Evolutionary conservation across 371 early-diverging fungal genomes (phyloP).

Genomic region (Apophysomyces elegans): DNA sequence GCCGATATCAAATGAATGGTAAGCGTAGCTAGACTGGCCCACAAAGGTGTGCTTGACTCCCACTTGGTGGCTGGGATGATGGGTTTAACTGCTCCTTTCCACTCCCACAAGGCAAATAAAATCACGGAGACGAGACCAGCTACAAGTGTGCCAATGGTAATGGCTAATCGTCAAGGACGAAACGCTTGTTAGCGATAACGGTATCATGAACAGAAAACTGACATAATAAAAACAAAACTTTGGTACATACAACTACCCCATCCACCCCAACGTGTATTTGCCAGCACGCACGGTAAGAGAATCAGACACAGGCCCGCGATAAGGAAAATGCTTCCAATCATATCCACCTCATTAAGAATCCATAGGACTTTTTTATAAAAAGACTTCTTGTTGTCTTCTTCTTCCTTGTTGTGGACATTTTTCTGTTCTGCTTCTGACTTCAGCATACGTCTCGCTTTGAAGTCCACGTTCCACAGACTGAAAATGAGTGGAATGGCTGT

Average conservation of each 20-base stretch:
- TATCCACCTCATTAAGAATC: constrained; percentile 43
- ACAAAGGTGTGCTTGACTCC: constrained; percentile 46
- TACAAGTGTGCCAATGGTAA: constrained; percentile 19
- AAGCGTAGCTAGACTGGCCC: constrained; percentile 43
- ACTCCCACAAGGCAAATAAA: constrained; percentile 36
- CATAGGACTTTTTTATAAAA: constrained; percentile 20
- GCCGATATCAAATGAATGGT: constrained; percentile 46
- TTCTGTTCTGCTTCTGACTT: not conserved
- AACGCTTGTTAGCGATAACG: too few relatives aligned
- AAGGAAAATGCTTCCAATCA: constrained; percentile 47
- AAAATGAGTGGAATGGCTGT: constrained; percentile 18
- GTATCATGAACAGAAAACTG: too few relatives aligned
- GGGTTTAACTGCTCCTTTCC: constrained; percentile 40
- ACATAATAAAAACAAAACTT: too few relatives aligned
- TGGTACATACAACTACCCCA: constrained; percentile 30
- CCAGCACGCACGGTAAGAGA: constrained; percentile 47
- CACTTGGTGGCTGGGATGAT: constrained; percentile 53
- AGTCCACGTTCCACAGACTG: constrained; percentile 29
- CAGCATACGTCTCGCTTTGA: constrained; percentile 15
- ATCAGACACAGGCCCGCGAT: constrained; percentile 38
- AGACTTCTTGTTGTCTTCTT: not conserved
- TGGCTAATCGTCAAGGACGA: not conserved
- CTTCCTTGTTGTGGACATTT: not conserved
- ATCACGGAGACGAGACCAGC: constrained; percentile 16
- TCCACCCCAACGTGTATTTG: constrained; percentile 38